A percentile compares a stretch with the other conserved stretches of the same genome.
These are phyloP conservation scores for Alternaria brassicicola DNA, from an alignment of 2,329 filamentous ascomycete genomes.

Conservation along the genomic window DNA sequence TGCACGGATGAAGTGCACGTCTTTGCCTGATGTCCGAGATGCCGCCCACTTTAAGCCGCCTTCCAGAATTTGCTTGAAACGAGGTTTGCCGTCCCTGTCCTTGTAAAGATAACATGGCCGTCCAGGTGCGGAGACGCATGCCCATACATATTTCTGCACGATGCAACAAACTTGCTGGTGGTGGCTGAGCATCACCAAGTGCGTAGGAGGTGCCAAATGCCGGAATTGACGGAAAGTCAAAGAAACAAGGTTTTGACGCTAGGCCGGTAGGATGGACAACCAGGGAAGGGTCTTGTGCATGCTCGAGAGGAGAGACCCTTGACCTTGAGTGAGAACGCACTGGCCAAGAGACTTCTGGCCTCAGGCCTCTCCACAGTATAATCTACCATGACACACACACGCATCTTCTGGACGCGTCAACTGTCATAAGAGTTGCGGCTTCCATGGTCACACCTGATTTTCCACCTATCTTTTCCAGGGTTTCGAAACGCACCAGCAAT, in stretches of 20 bases:
- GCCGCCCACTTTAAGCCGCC: conserved; percentile 1
- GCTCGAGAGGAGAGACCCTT: conserved; percentile 4
- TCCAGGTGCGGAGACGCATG: neutral
- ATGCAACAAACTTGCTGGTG: neutral
- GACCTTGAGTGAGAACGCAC: conserved; percentile 11
- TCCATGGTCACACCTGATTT: conserved; percentile 3
- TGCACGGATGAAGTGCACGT: conserved; percentile 1
- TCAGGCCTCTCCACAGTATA: conserved; percentile 12
- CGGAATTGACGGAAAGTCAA: conserved; percentile 6
- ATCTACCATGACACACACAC: conserved; percentile 17
- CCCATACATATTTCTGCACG: neutral
- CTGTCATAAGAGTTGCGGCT: conserved; percentile 10
- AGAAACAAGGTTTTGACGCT: conserved; percentile 11
- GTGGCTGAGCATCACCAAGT: neutral
- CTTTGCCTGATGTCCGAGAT: neutral
- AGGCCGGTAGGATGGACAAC: conserved; percentile 7
- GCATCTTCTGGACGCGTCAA: conserved; percentile 13
- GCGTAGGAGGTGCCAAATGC: neutral
- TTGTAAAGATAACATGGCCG: conserved; percentile 1
- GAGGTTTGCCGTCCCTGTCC: conserved; percentile 4
- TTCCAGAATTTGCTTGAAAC: conserved; percentile 13
- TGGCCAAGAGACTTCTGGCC: conserved; percentile 11
- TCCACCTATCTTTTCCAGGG: neutral
- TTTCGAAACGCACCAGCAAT: neutral
- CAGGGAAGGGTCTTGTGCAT: conserved; percentile 12